Base-by-base conservation (phyloP, 208 protist species). In the Tetramitus jugosus region DNA sequence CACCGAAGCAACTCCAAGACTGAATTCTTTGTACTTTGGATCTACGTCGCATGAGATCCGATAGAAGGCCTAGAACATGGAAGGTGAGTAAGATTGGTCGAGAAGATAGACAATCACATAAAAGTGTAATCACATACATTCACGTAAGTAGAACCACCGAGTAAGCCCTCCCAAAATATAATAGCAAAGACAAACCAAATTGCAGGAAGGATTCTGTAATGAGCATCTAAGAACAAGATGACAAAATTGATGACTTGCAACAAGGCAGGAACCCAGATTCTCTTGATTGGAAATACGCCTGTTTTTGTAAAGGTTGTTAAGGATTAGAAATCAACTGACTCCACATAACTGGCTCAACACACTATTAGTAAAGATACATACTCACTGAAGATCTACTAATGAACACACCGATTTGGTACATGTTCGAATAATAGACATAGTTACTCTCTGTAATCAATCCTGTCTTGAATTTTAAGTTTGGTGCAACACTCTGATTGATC, bases 61-160 rank as follows among this genome's bases (percentile, higher is more conserved):
- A 46, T 79, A 77, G 43, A 80, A 81, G n/a, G n/a, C n/a, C n/a
- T n/a, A n/a, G n/a, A n/a, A n/a, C n/a, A n/a, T n/a, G n/a, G n/a
- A n/a, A n/a, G n/a, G n/a, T n/a, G n/a, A n/a, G n/a, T n/a, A n/a
- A n/a, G n/a, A n/a, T n/a, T n/a, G n/a, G n/a, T n/a, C n/a, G n/a
- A n/a, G n/a, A n/a, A n/a, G n/a, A n/a, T n/a, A n/a, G n/a, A n/a
- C n/a, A n/a, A n/a, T n/a, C n/a, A n/a, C n/a, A n/a, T n/a, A n/a
- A n/a, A n/a, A n/a, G n/a, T n/a, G n/a, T n/a, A n/a, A 49, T 49
- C 4, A 60, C 29, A 60, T 39, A 64, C 67, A 74, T 84, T 84
- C 20, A 82, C 78, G 68, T 84, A 84, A 4, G 78, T 80, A 8
- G 46, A 56, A 35, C 81, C 81, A n/a, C 81, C 81, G 14, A 84